Conservation (phyloP, 176 grass and related monocot species). For the Cenchrus americanus region DNA sequence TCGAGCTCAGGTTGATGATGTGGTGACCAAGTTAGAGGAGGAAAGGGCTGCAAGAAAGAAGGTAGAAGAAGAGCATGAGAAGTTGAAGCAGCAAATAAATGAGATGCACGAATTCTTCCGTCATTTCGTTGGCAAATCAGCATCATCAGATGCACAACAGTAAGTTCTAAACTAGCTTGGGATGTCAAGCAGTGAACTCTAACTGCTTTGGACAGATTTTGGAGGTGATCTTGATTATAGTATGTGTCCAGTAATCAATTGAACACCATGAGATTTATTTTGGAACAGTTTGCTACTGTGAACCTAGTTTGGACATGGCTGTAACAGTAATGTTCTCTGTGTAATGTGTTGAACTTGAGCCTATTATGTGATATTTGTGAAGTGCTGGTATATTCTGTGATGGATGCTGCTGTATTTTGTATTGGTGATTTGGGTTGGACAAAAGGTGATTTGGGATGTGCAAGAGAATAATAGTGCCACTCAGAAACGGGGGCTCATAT, state of each 20-base stretch:
- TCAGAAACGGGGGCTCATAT: too few species aligned
- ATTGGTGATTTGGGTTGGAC: too few species aligned
- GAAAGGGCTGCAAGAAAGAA: not conserved
- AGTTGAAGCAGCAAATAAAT: not conserved
- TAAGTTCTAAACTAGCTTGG: not conserved
- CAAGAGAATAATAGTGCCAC: too few species aligned
- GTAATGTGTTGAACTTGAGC: too few species aligned
- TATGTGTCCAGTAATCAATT: not conserved
- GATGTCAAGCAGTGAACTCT: not conserved
- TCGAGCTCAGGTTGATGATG: not conserved
- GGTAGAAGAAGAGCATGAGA: slow-evolving; percentile 6
- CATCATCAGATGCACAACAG: not conserved
- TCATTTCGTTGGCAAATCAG: not conserved
- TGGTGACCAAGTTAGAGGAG: not conserved
- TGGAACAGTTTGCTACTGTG: too few species aligned
- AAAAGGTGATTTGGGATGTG: too few species aligned
- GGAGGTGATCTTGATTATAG: not conserved
- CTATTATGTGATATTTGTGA: too few species aligned
- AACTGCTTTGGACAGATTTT: not conserved
- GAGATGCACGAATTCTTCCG: not conserved
- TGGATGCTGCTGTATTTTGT: too few species aligned
- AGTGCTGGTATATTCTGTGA: too few species aligned
- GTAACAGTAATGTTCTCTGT: too few species aligned
- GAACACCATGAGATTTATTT: too few species aligned
- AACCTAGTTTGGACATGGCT: too few species aligned